Evolutionary conservation across 2,329 filamentous ascomycete genomes (phyloP).

Genomic region (Neonectria sp.): DNA sequence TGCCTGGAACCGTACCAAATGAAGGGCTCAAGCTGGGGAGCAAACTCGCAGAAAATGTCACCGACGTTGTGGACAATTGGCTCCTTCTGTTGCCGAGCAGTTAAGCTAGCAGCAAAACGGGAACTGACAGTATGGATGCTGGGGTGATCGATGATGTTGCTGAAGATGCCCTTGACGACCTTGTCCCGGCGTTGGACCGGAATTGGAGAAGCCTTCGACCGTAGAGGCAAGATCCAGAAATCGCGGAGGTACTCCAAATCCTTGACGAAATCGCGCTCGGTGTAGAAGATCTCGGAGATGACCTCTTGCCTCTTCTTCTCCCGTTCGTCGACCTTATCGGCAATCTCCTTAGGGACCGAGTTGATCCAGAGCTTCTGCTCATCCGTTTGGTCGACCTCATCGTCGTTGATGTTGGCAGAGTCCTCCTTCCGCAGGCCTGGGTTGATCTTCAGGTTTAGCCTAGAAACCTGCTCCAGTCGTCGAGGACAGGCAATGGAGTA

Average conservation of each 20-base stretch:
- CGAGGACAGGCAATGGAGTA: conserved; percentile 98
- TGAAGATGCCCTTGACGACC: conserved; percentile 95
- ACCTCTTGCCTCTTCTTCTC: conserved; percentile 99
- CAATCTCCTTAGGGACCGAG: conserved; percentile 94
- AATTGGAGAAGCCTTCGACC: conserved; percentile 87
- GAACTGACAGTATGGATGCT: conserved; percentile 93
- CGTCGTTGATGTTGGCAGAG: conserved; percentile 76
- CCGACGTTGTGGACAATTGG: conserved; percentile 92
- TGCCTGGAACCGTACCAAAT: conserved; percentile 97
- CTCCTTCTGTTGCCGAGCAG: conserved; percentile 89
- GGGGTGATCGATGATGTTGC: conserved; percentile 88
- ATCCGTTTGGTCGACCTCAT: conserved; percentile 86
- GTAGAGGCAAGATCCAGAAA: conserved; percentile 97
- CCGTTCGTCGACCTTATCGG: conserved; percentile 88
- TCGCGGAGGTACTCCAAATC: conserved; percentile 97
- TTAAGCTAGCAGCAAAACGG: conserved; percentile 88
- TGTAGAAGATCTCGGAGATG: conserved; percentile 99
- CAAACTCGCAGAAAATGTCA: conserved; percentile 94
- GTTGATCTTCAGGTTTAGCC: conserved; percentile 93
- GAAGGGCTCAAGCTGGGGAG: conserved; percentile 94
- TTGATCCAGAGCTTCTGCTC: conserved; percentile 99
- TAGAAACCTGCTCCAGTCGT: conserved; percentile 92
- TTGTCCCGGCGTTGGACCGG: conserved; percentile 89
- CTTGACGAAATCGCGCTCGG: conserved; percentile 98
- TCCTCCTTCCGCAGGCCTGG: conserved; percentile 83